Conservation (phyloP, 495 filamentous ascomycete species). For the Lasiosphaeria hispida region DNA sequence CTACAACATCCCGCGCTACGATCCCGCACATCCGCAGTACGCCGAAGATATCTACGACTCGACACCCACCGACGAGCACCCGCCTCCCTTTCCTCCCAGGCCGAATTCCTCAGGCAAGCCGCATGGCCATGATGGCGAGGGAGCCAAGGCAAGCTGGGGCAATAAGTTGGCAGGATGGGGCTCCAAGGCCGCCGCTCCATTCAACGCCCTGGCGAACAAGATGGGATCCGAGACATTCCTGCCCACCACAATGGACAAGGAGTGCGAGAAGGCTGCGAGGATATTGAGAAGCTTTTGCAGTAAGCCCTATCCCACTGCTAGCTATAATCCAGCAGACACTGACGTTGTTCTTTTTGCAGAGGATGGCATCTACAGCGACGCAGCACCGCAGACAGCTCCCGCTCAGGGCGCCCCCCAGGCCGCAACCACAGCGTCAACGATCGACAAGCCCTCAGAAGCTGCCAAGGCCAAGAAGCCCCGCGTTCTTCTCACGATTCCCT, state of each 20-base stretch:
- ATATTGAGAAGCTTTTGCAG: conserved; percentile 80
- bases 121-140: conserved; percentile 15
- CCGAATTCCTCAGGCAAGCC: conserved; percentile 6
- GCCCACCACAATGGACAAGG: conserved; percentile 75
- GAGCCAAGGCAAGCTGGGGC: conserved; percentile 24
- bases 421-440: conserved; percentile 6
- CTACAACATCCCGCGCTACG: conserved; percentile 27
- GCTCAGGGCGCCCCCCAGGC: conserved; percentile 8
- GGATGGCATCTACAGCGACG: conserved; percentile 33
- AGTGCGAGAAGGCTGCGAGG: conserved; percentile 81
- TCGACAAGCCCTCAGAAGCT: conserved; percentile 2
- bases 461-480: conserved; percentile 26
- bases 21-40: conserved; percentile 26
- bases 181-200: conserved; percentile 52
- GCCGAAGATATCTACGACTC: conserved; percentile 29
- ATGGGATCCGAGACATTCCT: conserved; percentile 64
- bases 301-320: conserved; percentile 23
- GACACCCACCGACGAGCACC: conserved; percentile 24
- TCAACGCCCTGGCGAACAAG: conserved; percentile 67
- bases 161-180: conserved; percentile 27
- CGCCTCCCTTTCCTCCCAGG: conserved; percentile 18
- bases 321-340: background rate
- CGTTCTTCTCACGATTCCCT: conserved; percentile 66
- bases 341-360: conserved; percentile 12
- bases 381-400: conserved; percentile 5